phyloP scores from a whole-genome alignment of 2,329 filamentous ascomycete species.

The Alternaria infectoria region DNA sequence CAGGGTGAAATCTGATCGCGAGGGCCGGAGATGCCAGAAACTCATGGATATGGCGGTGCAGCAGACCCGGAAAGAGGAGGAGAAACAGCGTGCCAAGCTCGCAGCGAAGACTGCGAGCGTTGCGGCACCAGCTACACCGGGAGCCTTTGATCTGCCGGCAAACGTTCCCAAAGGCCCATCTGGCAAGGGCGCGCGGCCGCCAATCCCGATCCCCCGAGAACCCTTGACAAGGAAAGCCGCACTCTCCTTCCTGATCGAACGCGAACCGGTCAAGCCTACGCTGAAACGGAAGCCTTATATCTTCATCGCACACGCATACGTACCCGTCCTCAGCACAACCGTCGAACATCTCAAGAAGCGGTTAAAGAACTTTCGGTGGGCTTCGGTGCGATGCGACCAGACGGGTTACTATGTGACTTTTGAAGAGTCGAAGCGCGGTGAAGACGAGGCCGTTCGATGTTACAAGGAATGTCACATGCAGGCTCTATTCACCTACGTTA shows the following conservation, averaged over 20 bases:
- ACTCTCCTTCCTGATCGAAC: slow-evolving; percentile 63
- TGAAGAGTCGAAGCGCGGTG: slow-evolving; percentile 75
- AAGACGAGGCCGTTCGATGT: slow-evolving; percentile 81
- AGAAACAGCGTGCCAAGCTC: slow-evolving; percentile 48
- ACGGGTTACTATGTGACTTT: slow-evolving; percentile 95
- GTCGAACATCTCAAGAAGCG: slow-evolving; percentile 90
- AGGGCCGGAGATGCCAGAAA: slow-evolving; percentile 80
- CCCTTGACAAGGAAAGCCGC: slow-evolving; percentile 54
- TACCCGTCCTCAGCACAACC: slow-evolving; percentile 85
- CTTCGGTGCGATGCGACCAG: slow-evolving; percentile 81
- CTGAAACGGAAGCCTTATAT: slow-evolving; percentile 85
- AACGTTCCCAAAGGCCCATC: slow-evolving; percentile 88
- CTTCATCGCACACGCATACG: slow-evolving; percentile 84
- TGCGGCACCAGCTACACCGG: slow-evolving; percentile 28
- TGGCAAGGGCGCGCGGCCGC: slow-evolving; percentile 53
- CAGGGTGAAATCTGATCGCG: slow-evolving; percentile 85
- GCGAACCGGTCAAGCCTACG: slow-evolving; percentile 69
- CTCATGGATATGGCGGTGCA: slow-evolving; percentile 78
- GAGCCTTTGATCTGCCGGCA: slow-evolving; percentile 68
- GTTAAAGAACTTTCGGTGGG: slow-evolving; percentile 80
- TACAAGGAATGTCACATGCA: slow-evolving; percentile 79
- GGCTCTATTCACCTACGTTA: slow-evolving; percentile 87
- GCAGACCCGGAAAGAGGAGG: slow-evolving; percentile 68
- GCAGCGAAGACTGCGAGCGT: slow-evolving; percentile 35
- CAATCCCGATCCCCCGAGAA: slow-evolving; percentile 46